Conservation (phyloP, 1,284 basidiomycete genomes). For the Leucoagaricus sp. region DNA sequence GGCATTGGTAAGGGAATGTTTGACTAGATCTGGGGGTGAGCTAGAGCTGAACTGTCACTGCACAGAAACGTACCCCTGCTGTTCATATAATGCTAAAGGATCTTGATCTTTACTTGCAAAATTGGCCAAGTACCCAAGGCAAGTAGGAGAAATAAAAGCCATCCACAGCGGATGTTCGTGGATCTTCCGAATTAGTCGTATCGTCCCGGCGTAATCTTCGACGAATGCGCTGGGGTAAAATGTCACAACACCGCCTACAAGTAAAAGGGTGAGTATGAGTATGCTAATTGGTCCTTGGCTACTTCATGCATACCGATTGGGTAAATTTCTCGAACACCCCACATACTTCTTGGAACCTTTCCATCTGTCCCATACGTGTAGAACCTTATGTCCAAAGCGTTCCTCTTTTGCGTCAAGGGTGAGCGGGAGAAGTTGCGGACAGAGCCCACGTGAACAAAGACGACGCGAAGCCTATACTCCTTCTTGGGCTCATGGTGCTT, state of each 20-base stretch:
- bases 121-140: conserved; percentile 51
- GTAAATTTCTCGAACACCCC: conserved; percentile 65
- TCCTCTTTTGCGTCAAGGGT: conserved; percentile 46
- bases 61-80: conserved; percentile 26
- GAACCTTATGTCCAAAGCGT: conserved; percentile 51
- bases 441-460: conserved; percentile 69
- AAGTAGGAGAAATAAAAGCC: conserved; percentile 58
- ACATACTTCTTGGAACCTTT: conserved; percentile 45
- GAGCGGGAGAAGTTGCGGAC: conserved; percentile 48
- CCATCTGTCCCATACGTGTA: conserved; percentile 66
- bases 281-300: too few species aligned
- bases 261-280: conserved; percentile 5
- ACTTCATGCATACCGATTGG: conserved; percentile 51
- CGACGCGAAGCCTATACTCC: conserved; percentile 38
- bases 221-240: conserved; percentile 62
- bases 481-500: conserved; percentile 13
- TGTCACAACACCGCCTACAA: conserved; percentile 65
- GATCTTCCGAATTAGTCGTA: conserved; percentile 48
- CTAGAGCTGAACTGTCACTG: neutral
- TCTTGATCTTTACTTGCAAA: conserved; percentile 33
- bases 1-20: conserved; percentile 38
- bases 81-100: conserved; percentile 34
- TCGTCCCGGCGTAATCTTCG: conserved; percentile 46
- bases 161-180: conserved; percentile 65
- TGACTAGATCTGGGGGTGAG: conserved; percentile 26